Conservation (phyloP, 371 early-diverging fungal species). For the Actinomortierella wolfii region DNA sequence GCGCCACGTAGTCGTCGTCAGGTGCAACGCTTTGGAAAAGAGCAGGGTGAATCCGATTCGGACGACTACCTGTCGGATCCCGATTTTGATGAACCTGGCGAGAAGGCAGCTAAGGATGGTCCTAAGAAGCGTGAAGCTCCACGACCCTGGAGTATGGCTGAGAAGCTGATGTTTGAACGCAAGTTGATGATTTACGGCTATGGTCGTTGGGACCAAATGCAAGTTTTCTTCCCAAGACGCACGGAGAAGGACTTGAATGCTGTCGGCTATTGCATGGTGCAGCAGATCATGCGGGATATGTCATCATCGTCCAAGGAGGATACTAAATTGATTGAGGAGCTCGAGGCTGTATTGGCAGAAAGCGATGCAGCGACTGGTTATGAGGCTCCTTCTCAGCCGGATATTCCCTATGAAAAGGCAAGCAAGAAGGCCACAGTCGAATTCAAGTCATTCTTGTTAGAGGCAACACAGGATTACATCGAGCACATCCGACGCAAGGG, state of each 20-base stretch:
- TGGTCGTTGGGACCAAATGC: conserved; percentile 76
- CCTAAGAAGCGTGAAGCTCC: conserved; percentile 47
- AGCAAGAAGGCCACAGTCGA: conserved; percentile 65
- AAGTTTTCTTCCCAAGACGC: conserved; percentile 59
- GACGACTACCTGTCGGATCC: conserved; percentile 39
- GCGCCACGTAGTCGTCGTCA: conserved; percentile 71
- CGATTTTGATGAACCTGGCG: conserved; percentile 29
- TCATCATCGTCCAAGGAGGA: conserved; percentile 23
- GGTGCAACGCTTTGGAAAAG: conserved; percentile 57
- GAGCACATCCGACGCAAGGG: conserved; percentile 75
- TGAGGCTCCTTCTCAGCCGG: conserved; percentile 33
- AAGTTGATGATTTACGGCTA: conserved; percentile 84
- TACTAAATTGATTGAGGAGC: conserved; percentile 27
- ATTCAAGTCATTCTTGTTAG: conserved; percentile 68
- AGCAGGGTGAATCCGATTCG: conserved; percentile 34
- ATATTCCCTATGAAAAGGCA: conserved; percentile 66
- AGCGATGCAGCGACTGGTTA: conserved; percentile 48
- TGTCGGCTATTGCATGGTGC: conserved; percentile 44
- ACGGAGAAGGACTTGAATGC: conserved; percentile 64
- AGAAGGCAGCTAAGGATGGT: neutral
- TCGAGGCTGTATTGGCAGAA: conserved; percentile 31
- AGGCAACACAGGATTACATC: conserved; percentile 72
- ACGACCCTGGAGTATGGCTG: conserved; percentile 77
- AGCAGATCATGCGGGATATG: conserved; percentile 29
- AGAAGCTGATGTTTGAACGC: conserved; percentile 80